phyloP scores from a whole-genome alignment of 2,329 filamentous ascomycete genomes.

The Didymosphaeria variabile region DNA sequence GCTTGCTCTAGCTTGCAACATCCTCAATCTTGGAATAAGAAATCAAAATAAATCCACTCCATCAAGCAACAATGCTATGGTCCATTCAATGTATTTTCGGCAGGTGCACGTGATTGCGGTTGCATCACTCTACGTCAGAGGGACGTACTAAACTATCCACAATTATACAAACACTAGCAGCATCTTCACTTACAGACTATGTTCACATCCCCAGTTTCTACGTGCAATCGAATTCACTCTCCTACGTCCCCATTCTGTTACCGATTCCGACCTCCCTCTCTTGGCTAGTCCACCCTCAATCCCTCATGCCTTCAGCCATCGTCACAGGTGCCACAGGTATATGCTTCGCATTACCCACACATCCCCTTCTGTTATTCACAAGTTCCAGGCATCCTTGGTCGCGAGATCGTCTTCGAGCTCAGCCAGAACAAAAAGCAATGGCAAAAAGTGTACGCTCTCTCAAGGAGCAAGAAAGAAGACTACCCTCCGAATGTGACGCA shows the following conservation, averaged over 20 bases:
- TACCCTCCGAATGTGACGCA: constrained; percentile 51
- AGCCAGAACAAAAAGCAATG: constrained; percentile 47
- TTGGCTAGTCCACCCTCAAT: background rate
- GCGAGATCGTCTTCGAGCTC: constrained; percentile 52
- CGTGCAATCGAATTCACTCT: background rate
- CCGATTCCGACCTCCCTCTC: no score
- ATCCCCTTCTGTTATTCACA: constrained; percentile 7
- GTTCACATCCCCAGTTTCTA: background rate
- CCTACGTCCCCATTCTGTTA: background rate
- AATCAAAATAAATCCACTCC: background rate
- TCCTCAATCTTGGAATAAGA: background rate
- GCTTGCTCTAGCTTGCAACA: background rate
- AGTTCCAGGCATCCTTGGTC: constrained; percentile 50
- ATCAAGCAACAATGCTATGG: background rate
- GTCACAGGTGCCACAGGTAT: constrained; percentile 50
- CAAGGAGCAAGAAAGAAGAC: constrained; percentile 50
- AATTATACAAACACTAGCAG: background rate
- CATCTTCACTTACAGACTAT: background rate
- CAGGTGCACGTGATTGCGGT: background rate
- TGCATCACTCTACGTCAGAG: constrained; percentile 20
- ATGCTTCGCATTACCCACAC: constrained; percentile 17
- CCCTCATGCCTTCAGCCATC: constrained; percentile 41
- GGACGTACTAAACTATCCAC: background rate
- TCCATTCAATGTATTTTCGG: no score
- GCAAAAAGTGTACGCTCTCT: constrained; percentile 52